These are phyloP conservation scores for Phylloporus rhodoxanthus DNA, from an alignment of 768 basidiomycete species.

Conservation along the genomic window DNA sequence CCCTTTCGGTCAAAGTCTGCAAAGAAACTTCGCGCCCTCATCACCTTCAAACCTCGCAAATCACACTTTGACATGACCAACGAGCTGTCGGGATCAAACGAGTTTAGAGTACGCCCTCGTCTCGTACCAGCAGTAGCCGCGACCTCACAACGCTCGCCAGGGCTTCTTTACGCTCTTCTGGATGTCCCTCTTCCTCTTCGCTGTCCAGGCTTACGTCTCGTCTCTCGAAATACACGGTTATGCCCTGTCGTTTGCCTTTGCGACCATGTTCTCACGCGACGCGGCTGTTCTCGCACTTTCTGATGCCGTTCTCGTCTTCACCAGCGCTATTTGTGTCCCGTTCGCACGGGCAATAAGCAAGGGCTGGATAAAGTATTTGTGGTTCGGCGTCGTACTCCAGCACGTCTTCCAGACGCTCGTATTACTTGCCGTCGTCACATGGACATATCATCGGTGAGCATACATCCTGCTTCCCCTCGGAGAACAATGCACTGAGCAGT, in stretches of 20 bases:
- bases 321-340: constrained; percentile 74
- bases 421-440: constrained; percentile 68
- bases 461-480: neutral
- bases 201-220: constrained; percentile 68
- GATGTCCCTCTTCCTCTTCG: constrained; percentile 80
- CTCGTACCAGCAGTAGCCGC: neutral
- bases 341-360: constrained; percentile 72
- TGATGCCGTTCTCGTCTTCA: constrained; percentile 74
- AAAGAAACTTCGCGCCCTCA: constrained; percentile 73
- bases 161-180: constrained; percentile 97
- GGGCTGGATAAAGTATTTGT: constrained; percentile 79
- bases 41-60: constrained; percentile 82
- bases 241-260: constrained; percentile 74
- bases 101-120: constrained; percentile 59
- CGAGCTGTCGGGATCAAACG: constrained; percentile 64
- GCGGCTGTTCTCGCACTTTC: constrained; percentile 75
- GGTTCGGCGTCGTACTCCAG: constrained; percentile 70
- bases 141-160: constrained; percentile 31
- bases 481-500: neutral
- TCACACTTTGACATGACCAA: constrained; percentile 84
- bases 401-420: constrained; percentile 72
- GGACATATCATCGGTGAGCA: constrained; percentile 81
- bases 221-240: constrained; percentile 75
- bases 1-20: constrained; percentile 68
- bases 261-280: constrained; percentile 82